Evolutionary conservation across 23 red algal species (phyloP).

Genomic region (Rhodosorus marinus): DNA sequence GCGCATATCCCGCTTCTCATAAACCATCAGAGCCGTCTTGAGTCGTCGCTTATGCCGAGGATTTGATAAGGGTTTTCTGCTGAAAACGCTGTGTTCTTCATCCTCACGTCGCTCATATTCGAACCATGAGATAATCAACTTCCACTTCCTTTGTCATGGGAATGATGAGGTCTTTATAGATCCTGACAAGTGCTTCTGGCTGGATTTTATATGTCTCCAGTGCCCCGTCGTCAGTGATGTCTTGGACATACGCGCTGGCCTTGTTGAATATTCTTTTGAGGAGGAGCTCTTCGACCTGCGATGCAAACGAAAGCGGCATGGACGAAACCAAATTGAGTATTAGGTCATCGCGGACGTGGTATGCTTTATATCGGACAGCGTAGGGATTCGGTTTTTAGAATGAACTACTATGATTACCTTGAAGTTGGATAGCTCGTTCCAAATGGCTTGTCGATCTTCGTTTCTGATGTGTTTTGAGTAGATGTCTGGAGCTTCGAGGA

Average conservation of each 20-base stretch:
- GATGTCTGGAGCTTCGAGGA: conserved; percentile 23
- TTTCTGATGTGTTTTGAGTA: conserved; percentile 37
- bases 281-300: conserved; percentile 70
- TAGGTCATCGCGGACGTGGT: no score
- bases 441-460: conserved; percentile 37
- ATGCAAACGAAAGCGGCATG: no score
- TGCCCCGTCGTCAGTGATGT: conserved; percentile 32
- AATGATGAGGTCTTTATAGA: conserved; percentile 88
- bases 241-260: conserved; percentile 54
- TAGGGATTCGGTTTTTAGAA: background rate
- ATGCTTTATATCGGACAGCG: no score
- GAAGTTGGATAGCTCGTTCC: conserved; percentile 41
- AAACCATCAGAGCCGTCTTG: no score
- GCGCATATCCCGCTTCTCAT: no score
- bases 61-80: no score
- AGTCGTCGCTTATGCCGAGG: no score
- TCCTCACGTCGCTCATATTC: no score
- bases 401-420: background rate
- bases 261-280: conserved; percentile 70
- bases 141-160: conserved; percentile 95
- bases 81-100: no score
- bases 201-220: conserved; percentile 58
- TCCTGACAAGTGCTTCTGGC: conserved; percentile 29
- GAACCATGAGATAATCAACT: conserved; percentile 62
- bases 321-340: no score